These are phyloP conservation scores for Phylloporus rhodoxanthus DNA, from an alignment of 768 basidiomycete species.

Conservation along the genomic window DNA sequence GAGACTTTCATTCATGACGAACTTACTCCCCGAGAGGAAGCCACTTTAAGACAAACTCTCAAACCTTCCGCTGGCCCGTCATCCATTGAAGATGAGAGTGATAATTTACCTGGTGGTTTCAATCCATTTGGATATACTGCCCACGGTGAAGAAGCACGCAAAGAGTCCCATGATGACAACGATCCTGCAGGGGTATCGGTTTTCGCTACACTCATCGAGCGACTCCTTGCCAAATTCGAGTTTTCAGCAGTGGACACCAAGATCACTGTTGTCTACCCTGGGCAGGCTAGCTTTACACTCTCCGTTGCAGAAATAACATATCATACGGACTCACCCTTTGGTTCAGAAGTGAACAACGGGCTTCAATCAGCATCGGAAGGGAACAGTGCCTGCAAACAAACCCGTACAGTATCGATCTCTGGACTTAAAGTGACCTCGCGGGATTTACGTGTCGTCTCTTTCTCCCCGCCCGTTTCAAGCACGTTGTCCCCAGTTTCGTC, in stretches of 20 bases:
- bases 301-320: slow-evolving; percentile 55
- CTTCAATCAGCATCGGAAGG: slow-evolving; percentile 12
- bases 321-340: slow-evolving; percentile 32
- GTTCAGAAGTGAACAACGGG: slow-evolving; percentile 25
- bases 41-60: slow-evolving; percentile 63
- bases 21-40: slow-evolving; percentile 65
- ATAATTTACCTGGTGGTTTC: slow-evolving; percentile 62
- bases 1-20: slow-evolving; percentile 85
- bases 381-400: slow-evolving; percentile 19
- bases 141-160: slow-evolving; percentile 32
- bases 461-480: slow-evolving; percentile 17
- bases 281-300: slow-evolving; percentile 55
- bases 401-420: slow-evolving; percentile 48
- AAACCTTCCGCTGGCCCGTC: slow-evolving; percentile 38
- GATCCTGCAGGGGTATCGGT: slow-evolving; percentile 76
- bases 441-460: slow-evolving; percentile 32
- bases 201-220: slow-evolving; percentile 75
- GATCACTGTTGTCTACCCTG: slow-evolving; percentile 64
- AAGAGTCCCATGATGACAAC: slow-evolving; percentile 33
- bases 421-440: slow-evolving; percentile 52
- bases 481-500: slow-evolving; percentile 26
- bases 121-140: slow-evolving; percentile 41
- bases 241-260: slow-evolving; percentile 66
- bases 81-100: slow-evolving; percentile 30
- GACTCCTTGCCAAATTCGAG: slow-evolving; percentile 71